Base-by-base conservation (phyloP, 2,329 filamentous ascomycete genomes). In the Huntiella savannae region DNA sequence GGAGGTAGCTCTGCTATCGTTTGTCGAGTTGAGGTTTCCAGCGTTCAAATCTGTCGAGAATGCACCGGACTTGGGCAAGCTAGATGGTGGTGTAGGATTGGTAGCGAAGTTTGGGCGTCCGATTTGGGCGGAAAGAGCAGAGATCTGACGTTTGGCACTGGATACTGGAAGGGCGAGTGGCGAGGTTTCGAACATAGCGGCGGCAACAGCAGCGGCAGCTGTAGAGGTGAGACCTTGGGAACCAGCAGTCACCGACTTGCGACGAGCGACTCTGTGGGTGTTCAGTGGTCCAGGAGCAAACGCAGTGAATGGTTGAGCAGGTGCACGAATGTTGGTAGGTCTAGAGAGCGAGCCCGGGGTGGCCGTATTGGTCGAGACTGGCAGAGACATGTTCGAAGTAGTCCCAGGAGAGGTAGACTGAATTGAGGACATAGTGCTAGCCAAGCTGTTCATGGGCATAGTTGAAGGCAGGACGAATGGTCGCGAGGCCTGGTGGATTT, bases 161-260 rank as follows among this genome's bases (percentile, higher is more conserved):
- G 48, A 36, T 10, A 40, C 48, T 3, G 48, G 48, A 59, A 70
- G 69, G 52, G 69, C 67, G 47, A 66, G 19, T 5, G 48, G 44
- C 12, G 48, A 49, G 32, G 44, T 28, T 16, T 33, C 40, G 16
- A 40, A 41, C 12, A 50, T 73, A 71, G 54, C 79, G 76, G 53
- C 77, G 73, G 48, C 48, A 46, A 46, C 43, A 15, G 48, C 48
- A 4, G 44, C 48, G 17, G 44, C 36, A 39, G 12, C 34, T 19
- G n/a, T 40, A 40, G 38, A 40, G 16, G 17, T 47, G 22, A 28
- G 22, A 33, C 32, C 40, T 16, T 47, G 48, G 17, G 44, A 33
- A 15, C 40, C 74, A 53, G 77, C 80, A 51, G 83, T 85, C 59
- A 93, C 86, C 64, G 87, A 95, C 73, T 96, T 96, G 56, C 91